Conservation (phyloP, 2,329 filamentous ascomycete species). For the Talaromyces sp. region DNA sequence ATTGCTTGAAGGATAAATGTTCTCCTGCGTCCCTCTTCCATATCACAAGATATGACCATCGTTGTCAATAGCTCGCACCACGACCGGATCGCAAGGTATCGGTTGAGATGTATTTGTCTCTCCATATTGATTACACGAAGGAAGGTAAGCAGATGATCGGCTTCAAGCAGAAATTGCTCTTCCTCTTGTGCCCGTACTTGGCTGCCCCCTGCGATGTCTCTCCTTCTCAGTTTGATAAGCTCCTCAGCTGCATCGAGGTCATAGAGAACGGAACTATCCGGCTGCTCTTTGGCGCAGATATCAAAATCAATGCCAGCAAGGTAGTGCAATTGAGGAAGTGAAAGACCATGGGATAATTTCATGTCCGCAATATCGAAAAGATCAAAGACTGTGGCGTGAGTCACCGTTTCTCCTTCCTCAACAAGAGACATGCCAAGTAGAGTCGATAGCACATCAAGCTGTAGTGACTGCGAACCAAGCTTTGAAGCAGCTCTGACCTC, state of each 20-base stretch:
- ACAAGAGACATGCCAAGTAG: slow-evolving; percentile 71
- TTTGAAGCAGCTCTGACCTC: slow-evolving; percentile 78
- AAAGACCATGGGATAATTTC: slow-evolving; percentile 47
- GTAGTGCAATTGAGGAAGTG: slow-evolving; percentile 55
- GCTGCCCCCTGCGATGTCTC: slow-evolving; percentile 37
- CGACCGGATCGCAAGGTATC: slow-evolving; percentile 68
- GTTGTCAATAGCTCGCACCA: slow-evolving; percentile 85
- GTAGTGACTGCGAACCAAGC: slow-evolving; percentile 66
- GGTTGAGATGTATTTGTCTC: slow-evolving; percentile 38
- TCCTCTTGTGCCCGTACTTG: slow-evolving; percentile 45
- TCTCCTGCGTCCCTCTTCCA: slow-evolving; percentile 67
- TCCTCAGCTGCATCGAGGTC: slow-evolving; percentile 70
- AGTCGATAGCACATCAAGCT: slow-evolving; percentile 62
- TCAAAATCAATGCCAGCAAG: slow-evolving; percentile 67
- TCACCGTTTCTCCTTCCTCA: slow-evolving; percentile 61
- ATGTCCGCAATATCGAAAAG: slow-evolving; percentile 86
- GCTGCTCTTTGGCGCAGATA: slow-evolving; percentile 60
- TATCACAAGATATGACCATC: slow-evolving; percentile 76
- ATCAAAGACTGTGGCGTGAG: slow-evolving; percentile 78
- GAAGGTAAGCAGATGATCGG: slow-evolving; percentile 36
- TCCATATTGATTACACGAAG: slow-evolving; percentile 42
- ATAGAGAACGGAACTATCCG: slow-evolving; percentile 56
- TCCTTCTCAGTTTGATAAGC: slow-evolving; percentile 59
- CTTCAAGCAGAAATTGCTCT: slow-evolving; percentile 40
- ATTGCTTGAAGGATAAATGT: slow-evolving; percentile 81